Percentiles rank a stretch among this genome's conserved stretches.
phyloP scores from a whole-genome alignment of 108 stramenopile genomes.

The Discostella pseudostelligera region DNA sequence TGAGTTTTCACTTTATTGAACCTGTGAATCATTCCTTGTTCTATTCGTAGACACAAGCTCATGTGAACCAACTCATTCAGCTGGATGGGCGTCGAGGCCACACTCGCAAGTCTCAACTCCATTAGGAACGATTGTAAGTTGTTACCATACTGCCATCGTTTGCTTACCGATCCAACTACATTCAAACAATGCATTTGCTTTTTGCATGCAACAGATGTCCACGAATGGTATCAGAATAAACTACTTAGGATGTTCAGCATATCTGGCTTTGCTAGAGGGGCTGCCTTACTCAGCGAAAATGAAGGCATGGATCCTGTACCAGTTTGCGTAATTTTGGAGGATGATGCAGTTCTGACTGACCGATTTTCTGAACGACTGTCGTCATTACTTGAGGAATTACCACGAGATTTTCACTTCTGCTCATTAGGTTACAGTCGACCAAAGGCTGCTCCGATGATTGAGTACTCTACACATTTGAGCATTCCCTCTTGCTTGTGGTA shows the following conservation, averaged over 20 bases:
- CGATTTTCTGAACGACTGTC: conserved; percentile 72
- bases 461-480: conserved; percentile 58
- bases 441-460: conserved; percentile 75
- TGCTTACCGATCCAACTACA: neutral
- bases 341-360: conserved; percentile 82
- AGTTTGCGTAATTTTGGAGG: conserved; percentile 78
- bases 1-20: neutral
- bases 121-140: conserved; percentile 9
- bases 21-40: neutral
- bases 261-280: conserved; percentile 70
- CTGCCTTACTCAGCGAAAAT: conserved; percentile 45
- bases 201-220: neutral
- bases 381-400: conserved; percentile 64
- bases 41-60: neutral
- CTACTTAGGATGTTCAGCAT: conserved; percentile 47
- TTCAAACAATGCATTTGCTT: neutral
- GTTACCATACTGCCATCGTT: neutral
- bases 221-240: conserved; percentile 18
- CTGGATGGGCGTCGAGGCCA: conserved; percentile 56
- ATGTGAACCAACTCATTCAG: conserved; percentile 2
- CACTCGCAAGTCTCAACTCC: conserved; percentile 12
- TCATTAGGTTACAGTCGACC: conserved; percentile 82
- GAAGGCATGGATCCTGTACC: conserved; percentile 62
- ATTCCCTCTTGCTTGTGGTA: conserved; percentile 84
- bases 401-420: conserved; percentile 87